Percentiles rank a stretch among this genome's conserved stretches.
These are phyloP conservation scores for Saccharomycopsis hybrid DNA, from an alignment of 1,139 yeast genomes.

Conservation along the genomic window DNA sequence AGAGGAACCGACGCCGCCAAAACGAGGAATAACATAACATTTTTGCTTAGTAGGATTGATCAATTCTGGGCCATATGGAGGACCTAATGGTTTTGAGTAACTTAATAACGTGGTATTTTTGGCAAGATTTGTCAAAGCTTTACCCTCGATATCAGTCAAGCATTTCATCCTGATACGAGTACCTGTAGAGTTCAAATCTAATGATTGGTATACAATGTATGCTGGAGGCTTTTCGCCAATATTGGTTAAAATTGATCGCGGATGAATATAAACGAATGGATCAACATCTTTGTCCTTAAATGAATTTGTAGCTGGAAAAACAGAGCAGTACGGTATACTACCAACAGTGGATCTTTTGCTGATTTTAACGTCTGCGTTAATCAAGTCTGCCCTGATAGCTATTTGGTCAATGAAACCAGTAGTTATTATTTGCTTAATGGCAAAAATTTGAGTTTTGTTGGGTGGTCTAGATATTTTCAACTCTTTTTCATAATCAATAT, in stretches of 20 bases:
- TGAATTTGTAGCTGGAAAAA: constrained; percentile 45
- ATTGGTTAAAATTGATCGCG: constrained; percentile 55
- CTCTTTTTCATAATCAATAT: constrained; percentile 34
- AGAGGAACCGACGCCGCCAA: constrained; percentile 81
- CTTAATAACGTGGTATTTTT: constrained; percentile 66
- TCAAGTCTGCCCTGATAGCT: constrained; percentile 74
- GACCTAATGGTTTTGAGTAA: constrained; percentile 87
- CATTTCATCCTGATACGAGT: constrained; percentile 65
- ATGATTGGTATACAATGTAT: constrained; percentile 62
- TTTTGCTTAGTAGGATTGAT: constrained; percentile 62
- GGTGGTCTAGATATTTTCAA: constrained; percentile 61
- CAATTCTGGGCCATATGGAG: constrained; percentile 78
- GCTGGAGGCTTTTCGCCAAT: constrained; percentile 67
- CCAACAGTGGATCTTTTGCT: constrained; percentile 54
- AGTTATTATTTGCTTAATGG: constrained; percentile 85
- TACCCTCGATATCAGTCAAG: constrained; percentile 67
- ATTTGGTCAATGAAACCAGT: constrained; percentile 92
- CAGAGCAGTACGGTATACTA: constrained; percentile 68
- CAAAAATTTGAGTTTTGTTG: constrained; percentile 56
- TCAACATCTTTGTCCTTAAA: constrained; percentile 35
- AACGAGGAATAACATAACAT: constrained; percentile 85
- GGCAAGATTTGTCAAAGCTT: constrained; percentile 72
- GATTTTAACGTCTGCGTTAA: constrained; percentile 56
- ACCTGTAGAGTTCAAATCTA: constrained; percentile 36
- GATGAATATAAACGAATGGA: constrained; percentile 67